A percentile compares a stretch with the other conserved stretches of the same genome.
phyloP scores from a whole-genome alignment of 2,329 filamentous ascomycete species.

The Knufia petricola region DNA sequence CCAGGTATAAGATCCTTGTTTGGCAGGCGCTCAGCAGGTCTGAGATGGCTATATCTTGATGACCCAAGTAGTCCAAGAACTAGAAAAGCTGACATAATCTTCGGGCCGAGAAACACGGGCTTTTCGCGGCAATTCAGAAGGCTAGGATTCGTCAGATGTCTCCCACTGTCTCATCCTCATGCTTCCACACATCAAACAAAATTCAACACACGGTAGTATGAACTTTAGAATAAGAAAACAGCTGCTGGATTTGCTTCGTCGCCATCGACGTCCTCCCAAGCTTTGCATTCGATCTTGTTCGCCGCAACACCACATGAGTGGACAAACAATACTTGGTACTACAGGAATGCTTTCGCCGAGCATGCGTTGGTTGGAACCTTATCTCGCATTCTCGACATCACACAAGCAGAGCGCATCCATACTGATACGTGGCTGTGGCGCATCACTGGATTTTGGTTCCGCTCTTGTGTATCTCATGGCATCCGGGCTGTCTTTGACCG shows the following conservation, averaged over 20 bases:
- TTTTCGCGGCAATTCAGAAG: not conserved
- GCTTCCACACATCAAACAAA: not conserved
- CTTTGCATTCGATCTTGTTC: not conserved
- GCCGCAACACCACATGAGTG: not conserved
- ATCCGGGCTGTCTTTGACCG: slow-evolving; percentile 1
- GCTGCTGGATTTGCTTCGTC: not conserved
- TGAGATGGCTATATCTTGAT: no score
- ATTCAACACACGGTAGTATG: not conserved
- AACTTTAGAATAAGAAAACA: no score
- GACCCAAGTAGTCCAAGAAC: no score
- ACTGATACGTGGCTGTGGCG: not conserved
- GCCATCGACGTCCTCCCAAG: not conserved
- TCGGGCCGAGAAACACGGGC: not conserved
- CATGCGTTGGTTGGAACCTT: no score
- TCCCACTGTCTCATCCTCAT: not conserved
- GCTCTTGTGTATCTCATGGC: not conserved
- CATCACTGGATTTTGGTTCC: not conserved
- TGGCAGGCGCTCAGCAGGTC: no score
- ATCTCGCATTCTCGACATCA: not conserved
- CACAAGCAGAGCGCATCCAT: not conserved
- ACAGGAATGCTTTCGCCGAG: not conserved
- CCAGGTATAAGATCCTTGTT: no score
- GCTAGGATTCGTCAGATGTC: no score
- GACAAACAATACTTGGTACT: not conserved
- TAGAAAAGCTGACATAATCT: not conserved